A percentile compares a stretch with the other conserved stretches of the same genome.
These are phyloP conservation scores for Tardiomyces digboiensis DNA, from an alignment of 1,139 yeast species.

Conservation along the genomic window DNA sequence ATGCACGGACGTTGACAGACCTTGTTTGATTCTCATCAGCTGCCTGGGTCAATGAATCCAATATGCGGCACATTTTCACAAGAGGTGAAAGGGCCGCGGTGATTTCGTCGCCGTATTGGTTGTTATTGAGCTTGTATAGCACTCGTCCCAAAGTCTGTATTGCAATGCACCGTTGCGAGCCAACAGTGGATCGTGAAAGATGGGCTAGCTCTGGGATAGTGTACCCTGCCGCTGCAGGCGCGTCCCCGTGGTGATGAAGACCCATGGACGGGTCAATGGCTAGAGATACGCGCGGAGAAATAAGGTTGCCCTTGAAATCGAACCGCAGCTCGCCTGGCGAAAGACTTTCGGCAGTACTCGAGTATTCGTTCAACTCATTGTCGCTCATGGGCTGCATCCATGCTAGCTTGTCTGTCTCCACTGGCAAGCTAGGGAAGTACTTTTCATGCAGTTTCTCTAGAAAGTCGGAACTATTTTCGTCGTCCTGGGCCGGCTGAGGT, in stretches of 20 bases:
- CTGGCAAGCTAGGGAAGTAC: slow-evolving; percentile 84
- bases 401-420: slow-evolving; percentile 68
- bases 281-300: slow-evolving; percentile 41
- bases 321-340: slow-evolving; percentile 55
- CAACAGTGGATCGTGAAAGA: slow-evolving; percentile 65
- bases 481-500: slow-evolving; percentile 1
- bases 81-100: slow-evolving; percentile 70
- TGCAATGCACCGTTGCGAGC: slow-evolving; percentile 82
- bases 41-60: slow-evolving; percentile 67
- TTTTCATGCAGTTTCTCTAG: slow-evolving; percentile 71
- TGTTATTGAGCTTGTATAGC: slow-evolving; percentile 66
- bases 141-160: slow-evolving; percentile 83
- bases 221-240: slow-evolving; percentile 89
- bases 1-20: slow-evolving; percentile 69
- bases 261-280: slow-evolving; percentile 52
- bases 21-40: slow-evolving; percentile 58
- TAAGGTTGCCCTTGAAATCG: slow-evolving; percentile 74
- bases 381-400: slow-evolving; percentile 73
- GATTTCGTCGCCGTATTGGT: slow-evolving; percentile 37
- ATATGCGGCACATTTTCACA: slow-evolving; percentile 51
- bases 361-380: slow-evolving; percentile 28
- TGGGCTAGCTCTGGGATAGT: slow-evolving; percentile 77
- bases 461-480: slow-evolving; percentile 54
- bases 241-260: slow-evolving; percentile 84
- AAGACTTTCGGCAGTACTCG: slow-evolving; percentile 21